Evolutionary conservation across 2,329 filamentous ascomycete genomes (phyloP), one percentile per base, ranked within the genome.

Genomic region (Pestalotiopsis sp.): DNA sequence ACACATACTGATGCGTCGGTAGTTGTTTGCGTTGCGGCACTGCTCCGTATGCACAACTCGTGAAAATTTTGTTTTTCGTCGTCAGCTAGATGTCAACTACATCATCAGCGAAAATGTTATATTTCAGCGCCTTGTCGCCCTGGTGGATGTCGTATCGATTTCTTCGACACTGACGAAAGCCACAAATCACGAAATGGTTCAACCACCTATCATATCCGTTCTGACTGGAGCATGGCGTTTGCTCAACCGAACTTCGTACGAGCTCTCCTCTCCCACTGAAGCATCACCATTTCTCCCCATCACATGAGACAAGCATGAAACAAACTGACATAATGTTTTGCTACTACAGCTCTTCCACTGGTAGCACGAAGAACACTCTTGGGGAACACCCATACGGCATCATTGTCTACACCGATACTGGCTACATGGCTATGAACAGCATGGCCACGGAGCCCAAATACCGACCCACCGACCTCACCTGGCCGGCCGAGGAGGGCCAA

Each of bases 401-500:
- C 56, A 66, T 78, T 49, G 74, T 68, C 1, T 78, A 77, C 71
- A 73, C 70, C 45, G 41, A 72, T 9, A 69, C 72, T 2, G 73
- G 75, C 39, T 77, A 70, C 66, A 74, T 78, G 73, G 72, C 76
- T 0, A 75, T 76, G 12, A 77, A 73, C 23, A 74, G 75, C 64
- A 74, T 75, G 36, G 76, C 76, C 9, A 73, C 75, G 5, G 70
- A 74, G 58, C 58, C 72, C 14, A 72, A 73, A 60, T 71, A 75
- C 66, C 75, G 76, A 1, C 76, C 76, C 0, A 63, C 36, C 0
- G 65, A 69, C 63, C 66, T 77, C 1, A 74, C 77, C 0, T 76
- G 72, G 36, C 72, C 71, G 3, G 66, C 59, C 41, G 66, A 71
- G 20, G 71, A 71, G 5, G 64, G 71, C 25, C 75, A 76, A 63